Base-by-base conservation (phyloP, 768 basidiomycete species). In the Saitozyma sp. region DNA sequence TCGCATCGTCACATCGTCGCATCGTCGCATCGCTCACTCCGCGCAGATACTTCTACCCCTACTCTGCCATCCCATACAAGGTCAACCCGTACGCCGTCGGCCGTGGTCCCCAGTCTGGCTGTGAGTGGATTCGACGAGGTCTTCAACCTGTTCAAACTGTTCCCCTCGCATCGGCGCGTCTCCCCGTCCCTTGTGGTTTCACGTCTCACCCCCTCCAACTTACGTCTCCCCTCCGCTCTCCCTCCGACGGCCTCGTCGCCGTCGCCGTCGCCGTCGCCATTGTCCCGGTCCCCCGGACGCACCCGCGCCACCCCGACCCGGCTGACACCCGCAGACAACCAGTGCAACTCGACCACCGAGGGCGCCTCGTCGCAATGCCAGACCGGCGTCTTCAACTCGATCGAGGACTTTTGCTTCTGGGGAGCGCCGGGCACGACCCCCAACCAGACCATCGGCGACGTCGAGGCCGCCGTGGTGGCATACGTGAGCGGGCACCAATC, bases 321-420 rank as follows among this genome's bases (percentile, higher is more conserved):
- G 46, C 57, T 46, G 10, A 45, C 11, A 29, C 6, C 16, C 11
- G 8, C 41, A 61, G 60, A 61, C 60, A 61, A 61, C 54, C 60
- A 61, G 39, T 61, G 60, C 60, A 61, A 61, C 43, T 54, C 60
- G 40, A 61, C 53, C 10, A 61, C 60, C 20, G 53, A 61, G 54
- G 60, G 60, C 8, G 9, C 52, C 16, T 42, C 54, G 41, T 61
- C 60, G n/a, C 60, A 61, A 54, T 61, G 60, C 42, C 60, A 61
- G 45, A 61, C 60, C 13, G 10, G 42, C 17, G 41, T 37, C 16
- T n/a, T 61, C 16, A 61, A 61, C 53, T 19, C 41, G 19, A 45
- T 61, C 41, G 40, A 45, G 55, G 60, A 61, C 48, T 61, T 61
- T 37, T 61, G 60, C 39, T n/a, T 54, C 29, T 61, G 60, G 60